Evolutionary conservation across 2,329 filamentous ascomycete genomes (phyloP).

Genomic region (Cladorrhinum sp.): DNA sequence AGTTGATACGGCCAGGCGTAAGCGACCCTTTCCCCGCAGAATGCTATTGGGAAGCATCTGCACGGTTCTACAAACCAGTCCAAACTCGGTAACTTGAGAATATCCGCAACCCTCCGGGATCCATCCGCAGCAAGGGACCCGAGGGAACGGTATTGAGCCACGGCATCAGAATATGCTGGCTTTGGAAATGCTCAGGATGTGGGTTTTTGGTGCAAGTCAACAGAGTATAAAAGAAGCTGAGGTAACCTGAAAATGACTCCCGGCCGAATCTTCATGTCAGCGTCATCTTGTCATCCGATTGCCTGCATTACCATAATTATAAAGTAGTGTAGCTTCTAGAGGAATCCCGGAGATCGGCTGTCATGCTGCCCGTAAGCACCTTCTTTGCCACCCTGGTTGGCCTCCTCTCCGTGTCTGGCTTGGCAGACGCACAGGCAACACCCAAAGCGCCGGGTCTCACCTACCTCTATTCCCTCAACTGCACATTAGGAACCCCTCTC

Average conservation of each 20-base stretch:
- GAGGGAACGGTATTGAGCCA: neutral
- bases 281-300: neutral
- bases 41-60: neutral
- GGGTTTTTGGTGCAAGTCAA: neutral
- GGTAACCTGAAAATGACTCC: neutral
- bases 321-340: too few species aligned
- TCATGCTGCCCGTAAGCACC: neutral
- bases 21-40: conserved; percentile 7
- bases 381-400: neutral
- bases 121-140: neutral
- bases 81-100: neutral
- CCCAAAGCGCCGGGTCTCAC: conserved; percentile 24
- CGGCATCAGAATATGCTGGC: neutral
- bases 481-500: conserved; percentile 25
- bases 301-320: too few species aligned
- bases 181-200: neutral
- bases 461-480: conserved; percentile 31
- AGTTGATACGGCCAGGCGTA: neutral
- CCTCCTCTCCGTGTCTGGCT: conserved; percentile 2
- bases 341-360: neutral
- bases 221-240: neutral
- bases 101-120: neutral
- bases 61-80: neutral
- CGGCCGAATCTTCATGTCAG: neutral
- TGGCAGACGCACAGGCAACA: conserved; percentile 2